Base-by-base conservation (phyloP, 1,284 basidiomycete species). In the Trichosporon ovoides region DNA sequence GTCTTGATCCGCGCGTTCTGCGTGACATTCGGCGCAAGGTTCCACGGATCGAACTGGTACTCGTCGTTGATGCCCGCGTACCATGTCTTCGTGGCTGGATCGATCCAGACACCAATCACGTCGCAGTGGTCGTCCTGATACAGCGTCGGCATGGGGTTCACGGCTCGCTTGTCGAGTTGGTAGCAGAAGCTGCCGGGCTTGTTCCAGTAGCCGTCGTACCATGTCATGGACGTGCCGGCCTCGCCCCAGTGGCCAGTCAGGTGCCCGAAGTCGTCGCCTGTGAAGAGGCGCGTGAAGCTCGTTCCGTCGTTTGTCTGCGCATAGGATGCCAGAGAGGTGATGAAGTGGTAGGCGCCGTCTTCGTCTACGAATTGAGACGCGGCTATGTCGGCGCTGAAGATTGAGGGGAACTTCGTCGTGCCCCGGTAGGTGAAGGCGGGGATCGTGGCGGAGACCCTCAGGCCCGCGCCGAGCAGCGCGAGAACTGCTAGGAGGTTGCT, bases 51-150 rank as follows among this genome's bases (percentile, higher is more conserved):
- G 46, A 55, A 55, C 53, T 55, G 53, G 53, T 55, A 55, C 53
- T 55, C 53, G 34, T 55, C 53, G 43, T 55, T 55, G 20, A 55
- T 22, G 31, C 12, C 46, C 19, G 34, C 53, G 4, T 9, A 24
- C 53, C 53, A 55, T 18, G 24, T 22, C 40, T 49, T 36, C 4
- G 40, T 37, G 2, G 16, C 43, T 13, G 53, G 53, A n/a, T 55
- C 53, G 11, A 49, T 24, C 53, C 53, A 55, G 2, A 55, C 22
- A 4, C 53, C 53, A 34, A 55, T 38, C 10, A 55, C 46, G 31
- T 55, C 53, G 53, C 53, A 55, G 43, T 55, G 53, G 43, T 55
- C 53, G 43, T 55, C 53, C 43, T 55, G 43, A 19, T 55, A 55
- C 19, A 49, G 43, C 4, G 43, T n/a, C 10, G 53, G 53, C 43